Evolutionary conservation across 1,139 yeast species (phyloP).

Genomic region (Geotrichum fermentans): DNA sequence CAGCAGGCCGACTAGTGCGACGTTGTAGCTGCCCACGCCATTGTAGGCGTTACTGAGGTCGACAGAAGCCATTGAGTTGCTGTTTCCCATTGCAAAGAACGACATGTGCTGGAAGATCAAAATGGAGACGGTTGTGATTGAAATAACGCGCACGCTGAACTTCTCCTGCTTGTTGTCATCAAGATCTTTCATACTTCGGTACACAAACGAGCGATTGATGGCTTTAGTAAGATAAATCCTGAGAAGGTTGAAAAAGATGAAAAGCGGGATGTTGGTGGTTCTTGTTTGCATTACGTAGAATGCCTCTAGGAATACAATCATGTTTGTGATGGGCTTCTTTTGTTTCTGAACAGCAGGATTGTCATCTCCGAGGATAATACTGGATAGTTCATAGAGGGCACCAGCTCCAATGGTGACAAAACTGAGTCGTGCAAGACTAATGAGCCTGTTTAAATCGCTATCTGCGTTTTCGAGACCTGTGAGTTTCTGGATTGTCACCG

Average conservation of each 20-base stretch:
- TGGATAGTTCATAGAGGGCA: slow-evolving; percentile 29
- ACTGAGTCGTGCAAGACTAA: slow-evolving; percentile 32
- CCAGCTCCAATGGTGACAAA: slow-evolving; percentile 32
- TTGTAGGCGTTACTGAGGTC: slow-evolving; percentile 90
- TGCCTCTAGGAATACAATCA: slow-evolving; percentile 46
- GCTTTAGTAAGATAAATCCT: slow-evolving; percentile 27
- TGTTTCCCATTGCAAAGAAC: slow-evolving; percentile 84
- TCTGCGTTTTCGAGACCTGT: slow-evolving; percentile 27
- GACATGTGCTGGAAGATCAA: slow-evolving; percentile 61
- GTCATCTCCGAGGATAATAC: slow-evolving; percentile 22
- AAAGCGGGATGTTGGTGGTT: slow-evolving; percentile 64
- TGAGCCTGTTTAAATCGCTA: slow-evolving; percentile 26
- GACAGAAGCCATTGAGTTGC: slow-evolving; percentile 86
- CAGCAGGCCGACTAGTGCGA: slow-evolving; percentile 67
- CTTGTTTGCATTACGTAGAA: slow-evolving; percentile 68
- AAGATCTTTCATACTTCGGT: slow-evolving; percentile 19
- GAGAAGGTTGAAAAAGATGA: slow-evolving; percentile 45
- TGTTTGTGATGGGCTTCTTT: slow-evolving; percentile 40
- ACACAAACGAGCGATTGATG: slow-evolving; percentile 22
- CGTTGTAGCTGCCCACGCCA: slow-evolving; percentile 67
- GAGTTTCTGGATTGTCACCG: slow-evolving; percentile 38
- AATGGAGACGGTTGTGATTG: slow-evolving; percentile 29
- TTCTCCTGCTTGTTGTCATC: slow-evolving; percentile 13
- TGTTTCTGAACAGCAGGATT: slow-evolving; percentile 16
- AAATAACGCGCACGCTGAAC: slow-evolving; percentile 21